A percentile compares a stretch with the other conserved stretches of the same genome.
Evolutionary conservation across 108 stramenopile species (phyloP).

Genomic region (Schizochytrium sp.): DNA sequence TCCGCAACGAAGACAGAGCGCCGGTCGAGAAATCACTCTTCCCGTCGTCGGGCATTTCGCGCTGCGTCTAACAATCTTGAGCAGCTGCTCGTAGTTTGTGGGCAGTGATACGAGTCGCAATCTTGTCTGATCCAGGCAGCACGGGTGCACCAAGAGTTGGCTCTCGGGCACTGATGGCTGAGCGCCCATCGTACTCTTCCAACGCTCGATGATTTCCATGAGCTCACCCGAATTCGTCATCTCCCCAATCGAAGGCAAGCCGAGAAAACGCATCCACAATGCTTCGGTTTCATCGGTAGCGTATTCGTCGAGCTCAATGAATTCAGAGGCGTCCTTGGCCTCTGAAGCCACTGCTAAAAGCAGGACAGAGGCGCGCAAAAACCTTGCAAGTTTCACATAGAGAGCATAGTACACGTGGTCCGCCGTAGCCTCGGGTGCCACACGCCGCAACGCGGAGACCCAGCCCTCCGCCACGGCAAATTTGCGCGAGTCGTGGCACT

Average conservation of each 20-base stretch:
- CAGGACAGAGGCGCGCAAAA: neutral
- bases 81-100: neutral
- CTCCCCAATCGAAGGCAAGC: neutral
- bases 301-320: neutral
- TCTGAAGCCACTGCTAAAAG: neutral
- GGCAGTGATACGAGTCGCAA: neutral
- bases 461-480: neutral
- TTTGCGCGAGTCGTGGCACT: too few relatives aligned
- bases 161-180: too few relatives aligned
- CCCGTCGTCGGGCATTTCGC: conserved; percentile 2
- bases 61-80: neutral
- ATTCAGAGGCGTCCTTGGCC: neutral
- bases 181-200: neutral
- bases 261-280: neutral
- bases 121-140: neutral
- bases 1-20: neutral
- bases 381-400: neutral
- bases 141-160: neutral
- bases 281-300: neutral
- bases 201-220: neutral
- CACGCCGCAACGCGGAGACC: neutral
- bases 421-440: neutral
- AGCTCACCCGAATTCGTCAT: neutral
- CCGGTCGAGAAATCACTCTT: neutral
- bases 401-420: neutral